These are phyloP conservation scores for Entomophthora muscae DNA, from an alignment of 371 early-diverging fungal genomes.

Conservation along the genomic window DNA sequence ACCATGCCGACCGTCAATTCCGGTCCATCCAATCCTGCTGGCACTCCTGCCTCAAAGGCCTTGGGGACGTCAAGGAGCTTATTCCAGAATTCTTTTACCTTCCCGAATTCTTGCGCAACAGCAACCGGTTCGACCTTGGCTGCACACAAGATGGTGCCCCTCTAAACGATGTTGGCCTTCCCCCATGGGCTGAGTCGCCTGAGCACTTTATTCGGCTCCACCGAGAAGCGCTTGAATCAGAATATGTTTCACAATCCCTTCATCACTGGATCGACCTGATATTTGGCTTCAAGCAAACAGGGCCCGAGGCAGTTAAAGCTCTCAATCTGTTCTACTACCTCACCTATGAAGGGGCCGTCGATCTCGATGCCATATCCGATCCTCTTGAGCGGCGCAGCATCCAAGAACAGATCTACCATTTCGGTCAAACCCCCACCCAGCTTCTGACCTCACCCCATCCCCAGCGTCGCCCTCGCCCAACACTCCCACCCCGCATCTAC, in stretches of 20 bases:
- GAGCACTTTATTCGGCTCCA: constrained; percentile 49
- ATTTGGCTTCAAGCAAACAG: constrained; percentile 55
- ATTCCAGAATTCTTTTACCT: constrained; percentile 60
- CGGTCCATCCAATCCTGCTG: constrained; percentile 20
- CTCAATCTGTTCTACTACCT: constrained; percentile 43
- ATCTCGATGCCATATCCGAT: constrained; percentile 39
- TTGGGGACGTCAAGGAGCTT: constrained; percentile 52
- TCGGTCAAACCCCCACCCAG: constrained; percentile 53
- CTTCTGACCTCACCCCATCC: constrained; percentile 33
- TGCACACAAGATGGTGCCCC: constrained; percentile 15
- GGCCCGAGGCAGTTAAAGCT: constrained; percentile 55
- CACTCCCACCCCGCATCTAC: background rate
- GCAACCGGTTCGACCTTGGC: constrained; percentile 39
- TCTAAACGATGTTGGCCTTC: constrained; percentile 31
- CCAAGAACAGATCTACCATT: constrained; percentile 49
- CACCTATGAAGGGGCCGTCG: constrained; percentile 50
- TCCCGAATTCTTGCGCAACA: constrained; percentile 47
- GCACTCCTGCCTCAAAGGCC: constrained; percentile 21
- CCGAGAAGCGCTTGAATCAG: constrained; percentile 54
- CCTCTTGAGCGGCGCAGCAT: constrained; percentile 41
- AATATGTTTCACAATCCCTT: constrained; percentile 50
- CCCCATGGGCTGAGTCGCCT: constrained; percentile 43
- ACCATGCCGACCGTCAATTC: constrained; percentile 42
- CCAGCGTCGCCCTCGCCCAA: constrained; percentile 1
- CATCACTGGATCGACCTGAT: constrained; percentile 76